phyloP scores from a whole-genome alignment of 2,329 filamentous ascomycete genomes.

The Beauveria asiatica region DNA sequence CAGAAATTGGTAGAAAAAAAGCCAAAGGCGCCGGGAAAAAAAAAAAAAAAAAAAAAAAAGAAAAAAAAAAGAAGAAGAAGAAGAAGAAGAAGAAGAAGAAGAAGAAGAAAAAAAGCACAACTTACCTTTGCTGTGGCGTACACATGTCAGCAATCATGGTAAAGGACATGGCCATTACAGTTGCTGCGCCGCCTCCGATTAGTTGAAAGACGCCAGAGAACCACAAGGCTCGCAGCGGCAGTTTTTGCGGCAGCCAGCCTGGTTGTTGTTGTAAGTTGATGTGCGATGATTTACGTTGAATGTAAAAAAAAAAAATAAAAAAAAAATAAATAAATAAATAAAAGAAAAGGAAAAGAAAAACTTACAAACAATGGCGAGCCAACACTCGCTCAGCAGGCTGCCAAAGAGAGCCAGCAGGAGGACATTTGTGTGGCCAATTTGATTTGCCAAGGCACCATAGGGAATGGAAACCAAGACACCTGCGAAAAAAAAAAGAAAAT shows the following conservation, averaged over 20 bases:
- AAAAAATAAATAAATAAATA: too few relatives aligned
- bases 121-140: neutral
- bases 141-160: neutral
- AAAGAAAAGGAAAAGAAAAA: neutral
- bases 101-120: too few relatives aligned
- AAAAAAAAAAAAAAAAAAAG: too few relatives aligned
- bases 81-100: too few relatives aligned
- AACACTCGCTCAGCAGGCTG: neutral
- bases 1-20: too few relatives aligned
- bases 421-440: neutral
- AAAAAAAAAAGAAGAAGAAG: too few relatives aligned
- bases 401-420: neutral
- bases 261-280: neutral
- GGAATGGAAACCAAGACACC: neutral
- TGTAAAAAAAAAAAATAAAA: neutral
- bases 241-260: neutral
- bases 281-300: neutral
- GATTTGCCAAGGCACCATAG: neutral
- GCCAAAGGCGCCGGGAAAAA: too few relatives aligned
- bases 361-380: neutral
- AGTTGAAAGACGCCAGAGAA: neutral
- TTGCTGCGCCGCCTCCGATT: neutral
- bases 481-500: neutral
- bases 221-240: neutral
- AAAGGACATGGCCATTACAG: neutral